Base-by-base conservation (phyloP, 1,284 basidiomycete genomes). In the Ceratobasidium papillatum region DNA sequence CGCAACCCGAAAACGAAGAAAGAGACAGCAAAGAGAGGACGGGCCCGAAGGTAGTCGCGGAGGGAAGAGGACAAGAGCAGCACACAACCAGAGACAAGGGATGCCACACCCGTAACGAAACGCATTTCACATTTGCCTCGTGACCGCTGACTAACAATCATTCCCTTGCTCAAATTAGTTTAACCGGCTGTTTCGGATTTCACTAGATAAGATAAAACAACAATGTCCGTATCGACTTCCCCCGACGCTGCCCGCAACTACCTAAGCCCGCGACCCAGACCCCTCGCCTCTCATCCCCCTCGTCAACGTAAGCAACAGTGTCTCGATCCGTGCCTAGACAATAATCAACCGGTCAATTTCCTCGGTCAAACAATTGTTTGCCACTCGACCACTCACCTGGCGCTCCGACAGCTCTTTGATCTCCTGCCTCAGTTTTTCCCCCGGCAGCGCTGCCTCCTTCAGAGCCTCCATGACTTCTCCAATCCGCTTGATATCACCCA, bases 281-380 rank as follows among this genome's bases (percentile, higher is more conserved):
- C 69, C 74, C 56, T 86, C 85, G 75, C 84, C 83, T 61, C 84
- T 77, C 84, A 86, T 85, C 11, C 84, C 84, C 43, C 84, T 80
- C 52, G 85, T 86, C 68, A 87, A 79, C 80, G 82, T 84, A 76
- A 86, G 79, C 63, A 94, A 78, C 54, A 94, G 82, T 72, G 86
- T 87, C 81, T 94, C 92, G 77, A 94, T 94, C 41, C 92, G 86
- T 30, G 89, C 88, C 83, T 94, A 92, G 54, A 45, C 45, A 47
- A 74, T 3, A 19, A 76, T 22, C 68, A 36, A 51, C 14, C 25
- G 75, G n/a, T 63, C 19, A 69, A 30, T 43, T 66, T 22, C 30
- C 19, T 27, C 19, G 11, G 22, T 59, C 19, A 22, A 43, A 49
- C 45, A 41, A 74, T 59, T 56, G 11, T 22, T 36, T 38, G 19